Conservation (phyloP, 2,329 filamentous ascomycete genomes). For the Cyphellophora attinorum region DNA sequence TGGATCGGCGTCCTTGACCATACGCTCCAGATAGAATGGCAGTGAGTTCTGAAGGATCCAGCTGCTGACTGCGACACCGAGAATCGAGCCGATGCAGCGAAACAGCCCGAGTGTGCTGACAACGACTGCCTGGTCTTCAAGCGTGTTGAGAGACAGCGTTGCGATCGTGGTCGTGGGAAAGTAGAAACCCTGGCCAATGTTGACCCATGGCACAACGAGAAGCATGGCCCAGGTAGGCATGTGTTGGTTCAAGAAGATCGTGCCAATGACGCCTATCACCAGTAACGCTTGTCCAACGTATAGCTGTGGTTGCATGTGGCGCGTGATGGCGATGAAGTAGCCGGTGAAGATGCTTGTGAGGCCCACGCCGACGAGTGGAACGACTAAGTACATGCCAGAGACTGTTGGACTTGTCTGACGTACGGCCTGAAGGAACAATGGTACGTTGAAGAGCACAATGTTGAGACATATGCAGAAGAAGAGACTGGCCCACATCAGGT, state of each 20-base stretch:
- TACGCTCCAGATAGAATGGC: slow-evolving; percentile 10
- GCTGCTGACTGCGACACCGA: slow-evolving; percentile 16
- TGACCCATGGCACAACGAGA: slow-evolving; percentile 28
- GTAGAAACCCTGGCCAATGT: slow-evolving; percentile 30
- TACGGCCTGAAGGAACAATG: slow-evolving; percentile 62
- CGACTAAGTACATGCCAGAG: slow-evolving; percentile 58
- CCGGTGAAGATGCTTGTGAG: slow-evolving; percentile 31
- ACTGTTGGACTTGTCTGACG: slow-evolving; percentile 54
- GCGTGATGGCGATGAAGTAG: slow-evolving; percentile 34
- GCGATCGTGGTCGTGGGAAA: slow-evolving; percentile 33
- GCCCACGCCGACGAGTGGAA: slow-evolving; percentile 43
- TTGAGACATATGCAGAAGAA: slow-evolving; percentile 31
- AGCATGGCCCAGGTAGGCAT: slow-evolving; percentile 33
- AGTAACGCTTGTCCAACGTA: slow-evolving; percentile 27
- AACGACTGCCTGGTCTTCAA: slow-evolving; percentile 37
- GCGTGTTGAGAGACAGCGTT: slow-evolving; percentile 30
- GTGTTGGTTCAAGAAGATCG: slow-evolving; percentile 26
- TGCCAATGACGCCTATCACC: slow-evolving; percentile 26
- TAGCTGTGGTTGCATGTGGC: slow-evolving; percentile 33
- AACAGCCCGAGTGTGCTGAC: slow-evolving; percentile 14
- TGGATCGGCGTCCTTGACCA: slow-evolving; percentile 5
- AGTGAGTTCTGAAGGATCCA: slow-evolving; percentile 17
- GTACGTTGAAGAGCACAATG: slow-evolving; percentile 54
- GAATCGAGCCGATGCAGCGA: slow-evolving; percentile 13
- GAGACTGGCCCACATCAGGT: slow-evolving; percentile 49